Percentiles rank a stretch among this genome's conserved stretches.
Conservation (phyloP, 371 early-diverging fungal species). For the Umbelopsis sp. region DNA sequence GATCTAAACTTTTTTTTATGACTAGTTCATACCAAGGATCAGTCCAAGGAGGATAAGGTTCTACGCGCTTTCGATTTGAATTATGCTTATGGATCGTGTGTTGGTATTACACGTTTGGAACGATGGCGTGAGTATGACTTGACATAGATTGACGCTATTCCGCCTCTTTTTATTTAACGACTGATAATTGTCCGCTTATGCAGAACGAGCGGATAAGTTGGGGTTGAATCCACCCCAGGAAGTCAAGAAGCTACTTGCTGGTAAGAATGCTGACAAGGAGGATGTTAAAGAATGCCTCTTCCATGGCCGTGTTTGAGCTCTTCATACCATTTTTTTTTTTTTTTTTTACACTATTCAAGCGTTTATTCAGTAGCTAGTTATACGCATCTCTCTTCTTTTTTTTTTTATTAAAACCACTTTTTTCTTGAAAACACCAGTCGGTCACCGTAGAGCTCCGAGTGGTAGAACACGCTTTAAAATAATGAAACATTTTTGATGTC, state of each 20-base stretch:
- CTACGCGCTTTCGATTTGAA: constrained; percentile 51
- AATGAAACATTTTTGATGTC: constrained; percentile 18
- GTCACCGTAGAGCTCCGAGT: not conserved
- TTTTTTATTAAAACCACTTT: not conserved
- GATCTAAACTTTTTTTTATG: not conserved
- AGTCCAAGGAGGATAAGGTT: constrained; percentile 36
- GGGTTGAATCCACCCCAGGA: constrained; percentile 43
- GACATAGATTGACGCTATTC: not conserved
- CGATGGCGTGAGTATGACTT: constrained; percentile 43
- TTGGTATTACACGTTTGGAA: constrained; percentile 46
- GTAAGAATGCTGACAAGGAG: constrained; percentile 21
- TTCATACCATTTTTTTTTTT: not conserved
- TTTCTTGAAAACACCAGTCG: not conserved
- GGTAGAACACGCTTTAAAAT: not conserved
- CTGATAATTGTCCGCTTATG: not conserved
- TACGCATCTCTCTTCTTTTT: too few relatives aligned
- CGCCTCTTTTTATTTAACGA: not conserved
- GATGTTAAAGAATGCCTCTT: constrained; percentile 26
- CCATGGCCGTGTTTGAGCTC: constrained; percentile 31
- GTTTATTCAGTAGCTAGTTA: too few relatives aligned
- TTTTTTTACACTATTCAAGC: not conserved
- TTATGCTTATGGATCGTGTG: constrained; percentile 47
- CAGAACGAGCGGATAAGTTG: constrained; percentile 25
- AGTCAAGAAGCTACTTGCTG: constrained; percentile 31
- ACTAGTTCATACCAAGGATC: constrained; percentile 44